phyloP scores from a whole-genome alignment of 2,329 filamentous ascomycete genomes.

The Nemania diffusa region DNA sequence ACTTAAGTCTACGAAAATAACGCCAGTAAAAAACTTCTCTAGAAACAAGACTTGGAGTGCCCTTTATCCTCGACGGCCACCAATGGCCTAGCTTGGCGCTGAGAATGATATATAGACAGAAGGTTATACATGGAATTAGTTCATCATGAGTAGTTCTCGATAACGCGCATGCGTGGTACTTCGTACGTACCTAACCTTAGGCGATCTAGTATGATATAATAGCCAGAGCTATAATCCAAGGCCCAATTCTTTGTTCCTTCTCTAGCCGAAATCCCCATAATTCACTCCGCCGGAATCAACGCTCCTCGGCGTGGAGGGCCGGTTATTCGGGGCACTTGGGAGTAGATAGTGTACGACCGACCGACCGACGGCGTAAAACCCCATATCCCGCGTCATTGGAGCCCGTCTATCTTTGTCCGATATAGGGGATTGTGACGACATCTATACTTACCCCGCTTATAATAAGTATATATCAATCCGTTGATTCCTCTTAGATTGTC shows the following conservation, averaged over 20 bases:
- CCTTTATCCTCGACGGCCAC: no score
- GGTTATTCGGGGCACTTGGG: constrained; percentile 4
- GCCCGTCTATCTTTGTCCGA: constrained; percentile 22
- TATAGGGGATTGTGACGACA: constrained; percentile 42
- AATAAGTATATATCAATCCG: constrained; percentile 28
- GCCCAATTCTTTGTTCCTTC: neutral
- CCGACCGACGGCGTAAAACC: constrained; percentile 11
- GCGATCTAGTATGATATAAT: neutral
- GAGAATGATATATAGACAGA: no score
- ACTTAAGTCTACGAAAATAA: no score
- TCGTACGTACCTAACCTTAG: neutral
- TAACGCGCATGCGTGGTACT: no score
- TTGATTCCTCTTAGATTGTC: neutral
- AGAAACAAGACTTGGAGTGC: no score
- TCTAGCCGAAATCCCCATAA: constrained; percentile 21
- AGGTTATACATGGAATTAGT: no score
- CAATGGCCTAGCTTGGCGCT: no score
- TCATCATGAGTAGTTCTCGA: no score
- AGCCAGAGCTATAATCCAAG: neutral
- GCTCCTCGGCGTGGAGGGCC: neutral
- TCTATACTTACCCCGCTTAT: constrained; percentile 38
- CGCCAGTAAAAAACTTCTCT: no score
- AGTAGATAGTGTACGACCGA: no score
- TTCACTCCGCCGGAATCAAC: constrained; percentile 11
- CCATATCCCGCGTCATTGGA: constrained; percentile 21